Evolutionary conservation across 192 early-diverging fungal species (phyloP).

Genomic region (Linnemannia schmuckeri): DNA sequence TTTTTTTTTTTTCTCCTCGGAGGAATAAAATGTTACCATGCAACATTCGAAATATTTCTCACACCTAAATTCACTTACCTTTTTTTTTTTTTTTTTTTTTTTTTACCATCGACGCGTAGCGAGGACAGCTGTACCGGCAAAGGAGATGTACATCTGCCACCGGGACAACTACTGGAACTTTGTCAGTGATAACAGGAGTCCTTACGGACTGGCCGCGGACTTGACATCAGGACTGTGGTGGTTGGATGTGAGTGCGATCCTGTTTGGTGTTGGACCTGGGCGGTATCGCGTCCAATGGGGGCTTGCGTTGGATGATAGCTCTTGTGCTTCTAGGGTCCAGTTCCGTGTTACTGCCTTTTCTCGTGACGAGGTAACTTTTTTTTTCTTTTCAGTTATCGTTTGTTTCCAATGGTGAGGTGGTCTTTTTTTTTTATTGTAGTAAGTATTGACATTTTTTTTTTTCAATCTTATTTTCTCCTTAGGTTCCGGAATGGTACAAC

Average conservation of each 20-base stretch:
- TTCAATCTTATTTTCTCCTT: neutral
- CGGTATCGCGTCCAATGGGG: neutral
- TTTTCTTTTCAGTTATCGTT: too few relatives aligned
- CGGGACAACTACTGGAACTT: neutral
- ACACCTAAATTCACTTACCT: neutral
- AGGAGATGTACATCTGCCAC: neutral
- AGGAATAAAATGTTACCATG: too few relatives aligned
- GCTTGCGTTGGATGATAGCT: neutral
- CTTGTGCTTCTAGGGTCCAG: neutral
- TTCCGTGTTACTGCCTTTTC: neutral
- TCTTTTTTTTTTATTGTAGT: too few relatives aligned
- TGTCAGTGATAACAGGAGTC: neutral
- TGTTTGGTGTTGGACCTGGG: neutral
- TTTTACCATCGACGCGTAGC: neutral
- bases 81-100: neutral
- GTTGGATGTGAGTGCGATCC: neutral
- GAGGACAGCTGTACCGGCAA: neutral
- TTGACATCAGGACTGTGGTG: neutral
- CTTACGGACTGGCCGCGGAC: neutral
- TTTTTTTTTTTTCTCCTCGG: too few relatives aligned
- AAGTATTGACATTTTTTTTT: neutral
- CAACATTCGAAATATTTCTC: neutral
- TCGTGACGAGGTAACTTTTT: neutral
- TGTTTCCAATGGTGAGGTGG: too few relatives aligned
- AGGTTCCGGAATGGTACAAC: neutral